Evolutionary conservation across 2,329 filamentous ascomycete species (phyloP).

Genomic region (Penicillium decumbens): DNA sequence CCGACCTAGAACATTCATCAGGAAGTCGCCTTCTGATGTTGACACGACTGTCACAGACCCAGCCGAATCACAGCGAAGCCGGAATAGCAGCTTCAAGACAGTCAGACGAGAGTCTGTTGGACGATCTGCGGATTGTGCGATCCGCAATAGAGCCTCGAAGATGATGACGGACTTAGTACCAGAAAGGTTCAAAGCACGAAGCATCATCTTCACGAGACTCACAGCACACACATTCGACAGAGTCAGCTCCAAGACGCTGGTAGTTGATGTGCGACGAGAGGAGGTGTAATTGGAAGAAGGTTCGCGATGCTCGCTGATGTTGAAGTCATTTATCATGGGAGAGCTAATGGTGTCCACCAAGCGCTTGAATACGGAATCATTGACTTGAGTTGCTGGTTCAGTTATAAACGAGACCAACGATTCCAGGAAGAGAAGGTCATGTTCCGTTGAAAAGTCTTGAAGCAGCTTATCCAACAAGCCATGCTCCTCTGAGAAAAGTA

Average conservation of each 20-base stretch:
- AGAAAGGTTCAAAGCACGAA: slow-evolving; percentile 64
- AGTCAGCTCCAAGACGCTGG: slow-evolving; percentile 30
- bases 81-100: slow-evolving; percentile 73
- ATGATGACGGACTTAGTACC: slow-evolving; percentile 59
- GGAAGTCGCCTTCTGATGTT: slow-evolving; percentile 65
- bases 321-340: slow-evolving; percentile 35
- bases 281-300: slow-evolving; percentile 36
- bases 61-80: slow-evolving; percentile 75
- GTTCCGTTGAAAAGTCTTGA: slow-evolving; percentile 34
- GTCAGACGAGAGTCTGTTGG: slow-evolving; percentile 67
- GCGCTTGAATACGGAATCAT: slow-evolving; percentile 31
- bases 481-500: slow-evolving; percentile 30
- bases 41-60: slow-evolving; percentile 68
- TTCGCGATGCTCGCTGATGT: slow-evolving; percentile 31
- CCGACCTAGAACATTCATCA: slow-evolving; percentile 68
- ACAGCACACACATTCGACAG: slow-evolving; percentile 62
- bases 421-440: slow-evolving; percentile 37
- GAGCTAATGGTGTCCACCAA: slow-evolving; percentile 33
- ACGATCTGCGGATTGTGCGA: slow-evolving; percentile 57
- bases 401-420: slow-evolving; percentile 39
- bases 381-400: slow-evolving; percentile 28
- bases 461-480: slow-evolving; percentile 33
- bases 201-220: slow-evolving; percentile 71
- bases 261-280: slow-evolving; percentile 29
- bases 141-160: slow-evolving; percentile 60